These are phyloP conservation scores for Entomortierella beljakovae DNA, from an alignment of 192 early-diverging fungal genomes.

Conservation along the genomic window DNA sequence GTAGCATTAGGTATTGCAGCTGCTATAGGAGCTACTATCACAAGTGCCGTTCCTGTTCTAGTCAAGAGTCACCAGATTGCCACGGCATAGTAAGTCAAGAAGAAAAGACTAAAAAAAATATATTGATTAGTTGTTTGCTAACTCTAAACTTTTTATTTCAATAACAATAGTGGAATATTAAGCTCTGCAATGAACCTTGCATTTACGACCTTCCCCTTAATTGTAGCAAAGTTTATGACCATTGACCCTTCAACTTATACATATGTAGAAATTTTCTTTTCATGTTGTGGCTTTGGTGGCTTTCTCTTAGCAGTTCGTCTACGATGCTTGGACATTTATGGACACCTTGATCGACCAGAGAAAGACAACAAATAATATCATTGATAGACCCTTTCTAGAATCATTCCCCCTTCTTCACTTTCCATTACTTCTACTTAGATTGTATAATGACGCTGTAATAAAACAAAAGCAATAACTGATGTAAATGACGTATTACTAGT, in stretches of 20 bases:
- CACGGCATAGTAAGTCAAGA: constrained; percentile 41
- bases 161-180: constrained; percentile 32
- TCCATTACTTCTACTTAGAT: too few relatives aligned
- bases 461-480: too few relatives aligned
- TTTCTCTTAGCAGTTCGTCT: constrained; percentile 37
- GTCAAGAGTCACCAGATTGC: constrained; percentile 60
- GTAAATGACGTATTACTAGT: too few relatives aligned
- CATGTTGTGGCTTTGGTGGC: constrained; percentile 37
- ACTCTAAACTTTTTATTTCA: too few relatives aligned
- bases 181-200: constrained; percentile 49
- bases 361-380: constrained; percentile 21
- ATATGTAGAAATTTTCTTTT: constrained; percentile 49
- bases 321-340: constrained; percentile 27
- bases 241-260: constrained; percentile 27
- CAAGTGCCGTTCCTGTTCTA: constrained; percentile 70
- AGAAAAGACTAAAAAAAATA: neutral
- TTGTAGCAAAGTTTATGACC: constrained; percentile 49
- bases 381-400: too few relatives aligned
- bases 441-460: too few relatives aligned
- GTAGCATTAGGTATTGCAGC: constrained; percentile 69
- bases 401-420: too few relatives aligned
- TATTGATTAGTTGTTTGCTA: too few relatives aligned
- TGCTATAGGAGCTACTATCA: constrained; percentile 71
- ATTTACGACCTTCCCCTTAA: constrained; percentile 44
- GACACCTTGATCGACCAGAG: constrained; percentile 33